Conservation (phyloP, 1,284 basidiomycete genomes). For the Cutaneotrichosporon dermatis region DNA sequence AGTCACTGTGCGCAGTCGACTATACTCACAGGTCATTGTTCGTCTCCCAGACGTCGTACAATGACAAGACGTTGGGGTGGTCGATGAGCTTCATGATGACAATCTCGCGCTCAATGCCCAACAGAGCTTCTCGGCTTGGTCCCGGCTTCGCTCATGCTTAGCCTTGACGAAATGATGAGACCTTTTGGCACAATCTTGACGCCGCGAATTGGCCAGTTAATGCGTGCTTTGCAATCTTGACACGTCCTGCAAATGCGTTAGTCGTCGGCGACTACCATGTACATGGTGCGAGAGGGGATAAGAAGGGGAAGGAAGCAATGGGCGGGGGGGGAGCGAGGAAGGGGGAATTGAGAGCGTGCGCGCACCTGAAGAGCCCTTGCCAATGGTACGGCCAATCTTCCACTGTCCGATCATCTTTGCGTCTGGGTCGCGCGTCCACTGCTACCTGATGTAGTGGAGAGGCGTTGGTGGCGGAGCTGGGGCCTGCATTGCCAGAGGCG, state of each 20-base stretch:
- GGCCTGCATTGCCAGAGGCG: slow-evolving; percentile 1
- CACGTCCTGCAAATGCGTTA: slow-evolving; percentile 61
- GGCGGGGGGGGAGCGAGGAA: no score
- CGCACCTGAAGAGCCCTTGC: slow-evolving; percentile 80
- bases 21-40: slow-evolving; percentile 38
- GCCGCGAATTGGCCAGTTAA: slow-evolving; percentile 87
- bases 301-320: no score
- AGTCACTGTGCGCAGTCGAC: no score
- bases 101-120: slow-evolving; percentile 91
- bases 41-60: slow-evolving; percentile 97
- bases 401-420: slow-evolving; percentile 70
- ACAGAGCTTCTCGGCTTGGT: slow-evolving; percentile 72
- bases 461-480: slow-evolving; percentile 11
- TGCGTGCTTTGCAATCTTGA: slow-evolving; percentile 83
- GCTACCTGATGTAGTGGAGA: slow-evolving; percentile 12
- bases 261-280: neutral
- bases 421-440: slow-evolving; percentile 31
- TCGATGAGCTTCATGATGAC: slow-evolving; percentile 99
- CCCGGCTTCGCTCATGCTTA: slow-evolving; percentile 63
- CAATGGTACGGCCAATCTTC: slow-evolving; percentile 88
- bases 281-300: no score
- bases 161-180: slow-evolving; percentile 64
- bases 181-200: slow-evolving; percentile 95
- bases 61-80: slow-evolving; percentile 89
- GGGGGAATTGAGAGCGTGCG: no score